These are phyloP conservation scores for Phytophthora quininea DNA, from an alignment of 352 stramenopile species.

Conservation along the genomic window DNA sequence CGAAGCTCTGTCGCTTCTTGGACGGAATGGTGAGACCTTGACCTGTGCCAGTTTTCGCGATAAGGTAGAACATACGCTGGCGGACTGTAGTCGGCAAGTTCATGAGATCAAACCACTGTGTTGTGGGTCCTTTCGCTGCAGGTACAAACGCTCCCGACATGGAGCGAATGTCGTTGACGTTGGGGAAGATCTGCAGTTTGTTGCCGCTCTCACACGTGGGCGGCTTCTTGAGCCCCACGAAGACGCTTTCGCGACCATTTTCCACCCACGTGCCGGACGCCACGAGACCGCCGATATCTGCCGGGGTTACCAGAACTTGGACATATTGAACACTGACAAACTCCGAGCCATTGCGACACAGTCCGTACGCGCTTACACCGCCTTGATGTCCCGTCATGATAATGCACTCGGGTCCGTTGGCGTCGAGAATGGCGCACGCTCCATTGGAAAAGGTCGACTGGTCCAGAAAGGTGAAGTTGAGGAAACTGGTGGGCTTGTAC, in stretches of 20 bases:
- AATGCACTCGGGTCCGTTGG: slow-evolving; percentile 37
- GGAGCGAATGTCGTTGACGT: slow-evolving; percentile 18
- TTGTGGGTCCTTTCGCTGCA: slow-evolving; percentile 20
- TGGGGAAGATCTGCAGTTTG: slow-evolving; percentile 20
- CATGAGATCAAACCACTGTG: slow-evolving; percentile 44
- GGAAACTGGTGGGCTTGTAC: slow-evolving; percentile 31
- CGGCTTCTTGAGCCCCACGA: slow-evolving; percentile 28
- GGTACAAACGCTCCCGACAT: slow-evolving; percentile 27
- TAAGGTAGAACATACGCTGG: slow-evolving; percentile 37
- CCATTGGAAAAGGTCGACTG: slow-evolving; percentile 21
- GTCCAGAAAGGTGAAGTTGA: slow-evolving; percentile 38
- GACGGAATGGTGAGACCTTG: slow-evolving; percentile 37
- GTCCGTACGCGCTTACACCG: slow-evolving; percentile 41
- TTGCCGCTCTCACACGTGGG: slow-evolving; percentile 21
- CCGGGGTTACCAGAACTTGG: slow-evolving; percentile 36
- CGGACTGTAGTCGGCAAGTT: slow-evolving; percentile 29
- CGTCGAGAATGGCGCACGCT: slow-evolving; percentile 33
- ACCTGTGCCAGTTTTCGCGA: slow-evolving; percentile 26
- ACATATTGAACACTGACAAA: slow-evolving; percentile 46
- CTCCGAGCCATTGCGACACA: slow-evolving; percentile 42
- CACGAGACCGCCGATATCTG: slow-evolving; percentile 40
- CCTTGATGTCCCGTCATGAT: slow-evolving; percentile 47
- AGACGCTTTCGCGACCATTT: slow-evolving; percentile 37
- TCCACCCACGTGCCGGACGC: slow-evolving; percentile 37
- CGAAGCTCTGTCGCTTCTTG: slow-evolving; percentile 42